A percentile compares a stretch with the other conserved stretches of the same genome.
Evolutionary conservation across 345 rosid genomes (phyloP).

Genomic region (Eucalyptus microcorys): DNA sequence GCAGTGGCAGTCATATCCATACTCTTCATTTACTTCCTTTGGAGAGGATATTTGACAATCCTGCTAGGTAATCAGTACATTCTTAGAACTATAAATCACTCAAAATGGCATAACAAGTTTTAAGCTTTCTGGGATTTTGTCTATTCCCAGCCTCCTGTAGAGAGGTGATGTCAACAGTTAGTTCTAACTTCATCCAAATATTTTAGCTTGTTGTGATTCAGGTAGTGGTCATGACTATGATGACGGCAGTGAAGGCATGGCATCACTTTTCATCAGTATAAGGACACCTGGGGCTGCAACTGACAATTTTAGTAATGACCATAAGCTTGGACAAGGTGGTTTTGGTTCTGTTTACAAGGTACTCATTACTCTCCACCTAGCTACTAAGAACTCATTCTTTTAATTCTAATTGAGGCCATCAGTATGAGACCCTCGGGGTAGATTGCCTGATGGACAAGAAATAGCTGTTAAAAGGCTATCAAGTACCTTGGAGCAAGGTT

Average conservation of each 20-base stretch:
- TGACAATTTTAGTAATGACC: conserved; percentile 5
- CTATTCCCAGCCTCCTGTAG: not conserved
- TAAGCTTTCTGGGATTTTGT: not conserved
- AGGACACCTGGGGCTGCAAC: conserved; percentile 9
- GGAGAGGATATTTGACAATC: not conserved
- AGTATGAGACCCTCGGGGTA: not conserved
- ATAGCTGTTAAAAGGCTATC: conserved; percentile 24
- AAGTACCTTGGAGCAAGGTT: conserved; percentile 6
- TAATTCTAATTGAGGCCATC: not conserved
- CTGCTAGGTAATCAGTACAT: not conserved
- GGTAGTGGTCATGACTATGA: not conserved
- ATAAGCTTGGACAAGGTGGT: conserved; percentile 28
- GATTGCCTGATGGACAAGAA: conserved; percentile 2
- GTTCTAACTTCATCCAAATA: not conserved
- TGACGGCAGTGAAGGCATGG: not conserved
- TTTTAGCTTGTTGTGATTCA: not conserved
- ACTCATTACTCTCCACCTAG: not conserved
- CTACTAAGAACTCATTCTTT: not conserved
- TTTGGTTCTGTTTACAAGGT: conserved; percentile 26
- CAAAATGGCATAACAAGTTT: not conserved
- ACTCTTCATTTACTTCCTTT: conserved; percentile 1
- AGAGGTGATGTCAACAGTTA: not conserved
- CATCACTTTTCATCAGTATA: conserved; percentile 5
- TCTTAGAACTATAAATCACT: not conserved
- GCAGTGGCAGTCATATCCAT: not conserved